Evolutionary conservation across 345 rosid genomes (phyloP).

Genomic region (Clarkia xantiana): DNA sequence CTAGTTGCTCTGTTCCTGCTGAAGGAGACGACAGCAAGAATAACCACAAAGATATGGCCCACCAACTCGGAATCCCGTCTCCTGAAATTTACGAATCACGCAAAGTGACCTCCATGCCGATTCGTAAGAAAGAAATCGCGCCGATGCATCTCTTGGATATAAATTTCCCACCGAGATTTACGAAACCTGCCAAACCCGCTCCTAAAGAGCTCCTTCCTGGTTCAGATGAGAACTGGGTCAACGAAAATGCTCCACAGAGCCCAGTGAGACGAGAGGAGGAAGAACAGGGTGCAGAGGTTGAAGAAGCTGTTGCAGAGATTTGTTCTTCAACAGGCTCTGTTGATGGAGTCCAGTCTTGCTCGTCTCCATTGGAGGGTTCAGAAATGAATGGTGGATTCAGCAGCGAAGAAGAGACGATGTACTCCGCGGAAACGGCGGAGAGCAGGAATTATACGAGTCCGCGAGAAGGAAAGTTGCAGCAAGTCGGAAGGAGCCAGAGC

Average conservation of each 20-base stretch:
- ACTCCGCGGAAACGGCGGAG: conserved; percentile 95
- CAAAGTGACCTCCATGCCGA: conserved; percentile 50
- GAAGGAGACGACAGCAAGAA: conserved; percentile 30
- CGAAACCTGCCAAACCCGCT: conserved; percentile 18
- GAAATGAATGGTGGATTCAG: conserved; percentile 37
- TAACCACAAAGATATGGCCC: conserved; percentile 30
- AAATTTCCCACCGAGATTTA: conserved; percentile 57
- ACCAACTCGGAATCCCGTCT: conserved; percentile 66
- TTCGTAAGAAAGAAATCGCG: conserved; percentile 35
- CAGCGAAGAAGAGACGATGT: conserved; percentile 91
- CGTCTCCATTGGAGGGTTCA: conserved; percentile 27
- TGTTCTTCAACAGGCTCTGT: conserved; percentile 63
- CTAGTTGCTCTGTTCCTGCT: conserved; percentile 27
- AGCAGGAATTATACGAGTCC: conserved; percentile 86
- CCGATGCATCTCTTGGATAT: conserved; percentile 74
- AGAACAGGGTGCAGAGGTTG: conserved; percentile 12
- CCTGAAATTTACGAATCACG: conserved; percentile 82
- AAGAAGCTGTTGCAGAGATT: conserved; percentile 28
- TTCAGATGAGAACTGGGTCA: conserved; percentile 17
- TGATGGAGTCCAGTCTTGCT: conserved; percentile 43
- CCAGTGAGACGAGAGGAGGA: conserved; percentile 18
- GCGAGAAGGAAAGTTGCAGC: conserved; percentile 44
- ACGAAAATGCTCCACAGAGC: conserved; percentile 15
- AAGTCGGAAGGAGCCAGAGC: conserved; percentile 83
- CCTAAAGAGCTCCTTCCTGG: conserved; percentile 16